phyloP scores from a whole-genome alignment of 768 basidiomycete species.

The Gautieria morchelliformis region DNA sequence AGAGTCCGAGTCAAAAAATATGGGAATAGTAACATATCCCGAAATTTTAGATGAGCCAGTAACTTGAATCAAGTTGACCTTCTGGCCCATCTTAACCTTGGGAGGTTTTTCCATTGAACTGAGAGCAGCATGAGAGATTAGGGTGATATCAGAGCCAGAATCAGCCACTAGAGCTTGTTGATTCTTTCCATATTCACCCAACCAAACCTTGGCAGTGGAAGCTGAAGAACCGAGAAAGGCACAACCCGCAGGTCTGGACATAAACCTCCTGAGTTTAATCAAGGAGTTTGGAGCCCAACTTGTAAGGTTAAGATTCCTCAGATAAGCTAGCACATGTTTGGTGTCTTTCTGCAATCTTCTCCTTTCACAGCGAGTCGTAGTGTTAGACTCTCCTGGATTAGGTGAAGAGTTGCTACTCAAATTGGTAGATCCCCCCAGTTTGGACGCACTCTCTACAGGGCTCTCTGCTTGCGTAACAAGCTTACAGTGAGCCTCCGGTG shows the following conservation, averaged over 20 bases:
- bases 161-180: conserved; percentile 16
- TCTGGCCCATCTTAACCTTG: no score
- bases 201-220: conserved; percentile 11
- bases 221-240: conserved; percentile 25
- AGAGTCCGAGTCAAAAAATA: no score
- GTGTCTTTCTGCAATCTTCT: not conserved
- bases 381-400: no score
- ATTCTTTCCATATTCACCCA: conserved; percentile 4
- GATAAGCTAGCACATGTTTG: not conserved
- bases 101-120: no score
- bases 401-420: no score
- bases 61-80: no score
- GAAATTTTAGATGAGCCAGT: no score
- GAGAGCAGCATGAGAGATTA: no score
- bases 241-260: conserved; percentile 22
- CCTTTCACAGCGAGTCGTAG: conserved; percentile 1
- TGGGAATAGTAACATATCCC: no score
- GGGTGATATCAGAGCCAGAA: conserved; percentile 13
- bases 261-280: not conserved
- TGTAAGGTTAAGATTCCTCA: not conserved
- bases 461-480: no score
- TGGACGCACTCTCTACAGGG: no score
- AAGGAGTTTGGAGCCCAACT: not conserved
- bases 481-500: no score
- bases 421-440: conserved; percentile 9